Evolutionary conservation across 139 green algal genomes (phyloP), one percentile per base, ranked within the genome.

Genomic region (Micractinium sp.): DNA sequence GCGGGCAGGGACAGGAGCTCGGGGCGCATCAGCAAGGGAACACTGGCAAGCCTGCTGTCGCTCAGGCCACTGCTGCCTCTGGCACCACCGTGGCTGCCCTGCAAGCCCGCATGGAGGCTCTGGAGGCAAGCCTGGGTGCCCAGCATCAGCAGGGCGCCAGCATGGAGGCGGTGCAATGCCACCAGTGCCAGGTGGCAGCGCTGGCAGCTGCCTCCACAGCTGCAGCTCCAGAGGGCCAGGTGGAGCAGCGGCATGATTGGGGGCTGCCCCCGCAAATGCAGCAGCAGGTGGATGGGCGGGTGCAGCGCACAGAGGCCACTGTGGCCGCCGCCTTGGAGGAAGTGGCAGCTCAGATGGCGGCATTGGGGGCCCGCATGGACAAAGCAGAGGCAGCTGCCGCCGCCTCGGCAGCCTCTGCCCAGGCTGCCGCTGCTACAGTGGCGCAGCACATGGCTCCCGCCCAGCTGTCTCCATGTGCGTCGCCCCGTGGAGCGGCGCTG

Each of bases 301-400:
- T 87, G 63, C 33, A 36, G 2, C 61, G 36, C 35, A 79, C 61
- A 36, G 82, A 87, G 25, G 83, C 38, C 27, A 66, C 82, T 7
- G 82, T 87, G 0, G 82, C 82, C 0, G 23, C 23, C 1, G 82
- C 82, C 20, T 23, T 87, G 27, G 83, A 87, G 29, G 38, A 39
- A 3, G 66, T 80, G 29, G 67, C 67, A 14, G 41, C 36, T 16
- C 83, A 87, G 83, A 63, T 87, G 83, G 66, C 63, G 15, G 83
- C 67, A 3, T 2, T 87, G 16, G 39, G 3, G 13, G 38, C 63
- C 19, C 63, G 83, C 15, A 38, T 81, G 67, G 39, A 87, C 2
- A 35, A 29, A 5, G 83, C 38, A 3, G 67, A 87, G 83, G 83
- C 83, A 18, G 29, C 19, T 3, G 36, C 83, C 5, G 25, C 31